Conservation (phyloP, 2,329 filamentous ascomycete species). For the Penicillium sp. region DNA sequence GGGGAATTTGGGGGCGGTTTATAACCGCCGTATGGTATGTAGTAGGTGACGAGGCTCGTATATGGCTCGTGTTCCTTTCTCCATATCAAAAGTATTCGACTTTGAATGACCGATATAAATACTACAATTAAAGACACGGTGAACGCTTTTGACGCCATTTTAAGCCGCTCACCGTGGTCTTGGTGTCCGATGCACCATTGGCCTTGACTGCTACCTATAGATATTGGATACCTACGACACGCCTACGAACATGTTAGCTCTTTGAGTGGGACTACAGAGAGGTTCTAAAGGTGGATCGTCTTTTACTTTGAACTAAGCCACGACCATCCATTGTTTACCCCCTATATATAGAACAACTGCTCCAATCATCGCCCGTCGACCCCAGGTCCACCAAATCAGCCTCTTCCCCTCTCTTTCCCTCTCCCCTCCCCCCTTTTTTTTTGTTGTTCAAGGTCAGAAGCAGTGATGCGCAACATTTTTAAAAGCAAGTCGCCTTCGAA, state of each 20-base stretch:
- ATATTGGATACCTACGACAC: too few species aligned
- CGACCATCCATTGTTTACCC: constrained; percentile 2
- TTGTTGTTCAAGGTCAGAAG: neutral
- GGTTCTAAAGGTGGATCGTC: too few species aligned
- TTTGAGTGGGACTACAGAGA: too few species aligned
- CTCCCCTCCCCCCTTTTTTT: constrained; percentile 1
- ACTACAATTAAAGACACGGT: too few species aligned
- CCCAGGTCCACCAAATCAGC: constrained; percentile 2
- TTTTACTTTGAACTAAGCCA: too few species aligned
- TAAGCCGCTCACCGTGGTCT: too few species aligned
- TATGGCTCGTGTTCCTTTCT: neutral
- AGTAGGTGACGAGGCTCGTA: neutral
- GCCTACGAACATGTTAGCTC: too few species aligned
- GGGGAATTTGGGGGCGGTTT: neutral
- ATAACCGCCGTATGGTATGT: neutral
- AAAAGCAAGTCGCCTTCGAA: constrained; percentile 21
- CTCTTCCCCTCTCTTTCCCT: neutral
- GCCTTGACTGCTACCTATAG: too few species aligned
- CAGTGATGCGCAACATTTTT: constrained; percentile 29
- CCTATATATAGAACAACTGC: constrained; percentile 9
- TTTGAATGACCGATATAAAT: neutral
- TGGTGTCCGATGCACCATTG: too few species aligned
- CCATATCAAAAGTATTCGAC: neutral
- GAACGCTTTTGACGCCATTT: too few species aligned
- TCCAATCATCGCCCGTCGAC: constrained; percentile 3